Conservation (phyloP, 176 grass and related monocot genomes). For the Carex littledalei region DNA sequence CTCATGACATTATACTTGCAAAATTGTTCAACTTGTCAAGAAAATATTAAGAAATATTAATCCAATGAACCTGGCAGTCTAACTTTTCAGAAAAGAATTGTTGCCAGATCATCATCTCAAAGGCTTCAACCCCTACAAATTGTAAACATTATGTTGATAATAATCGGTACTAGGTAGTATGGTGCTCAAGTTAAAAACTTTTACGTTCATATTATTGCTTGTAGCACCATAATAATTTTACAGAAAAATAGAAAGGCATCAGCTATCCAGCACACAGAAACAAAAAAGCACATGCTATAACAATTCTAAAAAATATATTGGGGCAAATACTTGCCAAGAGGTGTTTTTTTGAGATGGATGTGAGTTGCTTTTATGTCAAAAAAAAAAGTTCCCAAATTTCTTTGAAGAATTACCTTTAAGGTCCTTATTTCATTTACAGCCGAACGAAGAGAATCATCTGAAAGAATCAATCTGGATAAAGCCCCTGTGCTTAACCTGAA, state of each 20-base stretch:
- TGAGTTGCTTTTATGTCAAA: not conserved
- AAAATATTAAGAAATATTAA: not conserved
- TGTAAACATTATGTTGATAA: not conserved
- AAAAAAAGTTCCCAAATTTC: not conserved
- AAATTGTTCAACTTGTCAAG: not conserved
- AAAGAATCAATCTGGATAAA: constrained; percentile 89
- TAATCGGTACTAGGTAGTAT: not conserved
- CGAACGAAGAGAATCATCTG: constrained; percentile 80
- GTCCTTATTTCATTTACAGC: constrained; percentile 81
- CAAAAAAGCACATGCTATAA: not conserved
- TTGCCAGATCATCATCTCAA: not conserved
- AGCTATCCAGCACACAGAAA: not conserved
- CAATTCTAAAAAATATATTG: not conserved
- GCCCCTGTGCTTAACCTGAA: constrained; percentile 93
- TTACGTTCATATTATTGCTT: not conserved
- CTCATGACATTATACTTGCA: not conserved
- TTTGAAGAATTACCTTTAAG: constrained; percentile 57
- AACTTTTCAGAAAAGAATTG: not conserved
- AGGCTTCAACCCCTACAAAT: constrained; percentile 15
- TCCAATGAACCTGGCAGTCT: not conserved
- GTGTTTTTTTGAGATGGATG: not conserved
- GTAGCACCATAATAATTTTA: not conserved
- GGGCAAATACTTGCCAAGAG: not conserved
- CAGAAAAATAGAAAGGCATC: not conserved
- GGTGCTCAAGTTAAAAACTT: not conserved